Evolutionary conservation across 176 grass and related monocot genomes (phyloP), one percentile per base, ranked within the genome.

Genomic region (Carex parvula): DNA sequence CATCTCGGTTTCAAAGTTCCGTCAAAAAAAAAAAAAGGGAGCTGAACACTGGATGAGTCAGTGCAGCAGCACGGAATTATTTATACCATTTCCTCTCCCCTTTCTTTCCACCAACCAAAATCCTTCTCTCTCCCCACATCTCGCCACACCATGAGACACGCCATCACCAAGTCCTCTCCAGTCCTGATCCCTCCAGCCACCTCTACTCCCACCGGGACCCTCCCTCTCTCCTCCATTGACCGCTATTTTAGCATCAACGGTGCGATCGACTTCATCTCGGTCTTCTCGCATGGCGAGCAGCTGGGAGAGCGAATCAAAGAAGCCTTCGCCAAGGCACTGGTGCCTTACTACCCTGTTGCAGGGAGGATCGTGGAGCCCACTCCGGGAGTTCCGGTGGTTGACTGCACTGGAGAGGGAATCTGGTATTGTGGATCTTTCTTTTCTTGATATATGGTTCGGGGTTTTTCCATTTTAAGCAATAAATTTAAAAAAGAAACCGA

Each of bases 181-280:
- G 80, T 76, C 10, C 70, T 86, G 37, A 61, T 90, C 4, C 69
- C 60, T 6, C 88, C 88, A 6, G 33, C 84, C 8, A 16, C 58
- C 10, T 15, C 88, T 1, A 90, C 88, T 26, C 88, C 88, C 0
- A 3, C 16, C 52, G 56, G 62, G 21, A 33, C 12, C 42, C 59
- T 90, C 61, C 79, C 84, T 35, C 88, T 89, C 79, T 89, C 88
- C 60, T 83, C 79, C 84, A 90, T 90, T 26, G 88, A 90, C 52
- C 44, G 68, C 41, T 46, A 48, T 17, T 13, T 60, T 1, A 16
- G 20, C 18, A 37, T 55, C n/a, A 18, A 80, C 48, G 63, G 84
- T 52, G 58, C 69, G 13, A 53, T 90, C 32, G 88, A 90, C 67
- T 79, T 86, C 70, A 78, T 90, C 29, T 82, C 81, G 13, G 79